Evolutionary conservation across 305 asterid genomes (phyloP).

Genomic region (Fraxinus floribunda): DNA sequence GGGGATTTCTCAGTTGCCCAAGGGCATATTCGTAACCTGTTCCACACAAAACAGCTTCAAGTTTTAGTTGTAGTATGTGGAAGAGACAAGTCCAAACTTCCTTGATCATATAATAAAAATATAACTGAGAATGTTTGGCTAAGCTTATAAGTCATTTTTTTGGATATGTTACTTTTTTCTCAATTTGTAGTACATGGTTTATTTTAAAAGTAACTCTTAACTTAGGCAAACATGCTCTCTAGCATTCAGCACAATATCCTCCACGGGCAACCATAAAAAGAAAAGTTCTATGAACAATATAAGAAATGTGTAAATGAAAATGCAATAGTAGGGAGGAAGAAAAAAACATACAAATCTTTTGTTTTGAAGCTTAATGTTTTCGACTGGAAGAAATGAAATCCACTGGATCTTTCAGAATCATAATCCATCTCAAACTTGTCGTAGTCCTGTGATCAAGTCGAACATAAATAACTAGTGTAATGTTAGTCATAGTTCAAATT

Average conservation of each 20-base stretch:
- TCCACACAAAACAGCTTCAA: background rate
- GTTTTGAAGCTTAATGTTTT: slow-evolving; percentile 26
- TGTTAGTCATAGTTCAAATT: background rate
- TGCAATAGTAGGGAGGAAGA: background rate
- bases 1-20: background rate
- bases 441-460: slow-evolving; percentile 21
- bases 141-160: background rate
- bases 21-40: slow-evolving; percentile 25
- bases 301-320: background rate
- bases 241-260: background rate
- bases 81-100: background rate
- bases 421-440: slow-evolving; percentile 1
- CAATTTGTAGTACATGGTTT: background rate
- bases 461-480: background rate
- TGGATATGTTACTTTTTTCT: background rate
- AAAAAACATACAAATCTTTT: slow-evolving; percentile 15
- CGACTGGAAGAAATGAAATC: slow-evolving; percentile 19
- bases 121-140: background rate
- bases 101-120: background rate
- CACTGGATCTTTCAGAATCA: slow-evolving; percentile 18
- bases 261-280: background rate
- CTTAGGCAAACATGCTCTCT: background rate
- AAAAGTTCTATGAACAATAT: background rate
- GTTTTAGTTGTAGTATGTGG: background rate
- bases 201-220: background rate